Conservation (phyloP, 208 protist species). For the Giardia muris region DNA sequence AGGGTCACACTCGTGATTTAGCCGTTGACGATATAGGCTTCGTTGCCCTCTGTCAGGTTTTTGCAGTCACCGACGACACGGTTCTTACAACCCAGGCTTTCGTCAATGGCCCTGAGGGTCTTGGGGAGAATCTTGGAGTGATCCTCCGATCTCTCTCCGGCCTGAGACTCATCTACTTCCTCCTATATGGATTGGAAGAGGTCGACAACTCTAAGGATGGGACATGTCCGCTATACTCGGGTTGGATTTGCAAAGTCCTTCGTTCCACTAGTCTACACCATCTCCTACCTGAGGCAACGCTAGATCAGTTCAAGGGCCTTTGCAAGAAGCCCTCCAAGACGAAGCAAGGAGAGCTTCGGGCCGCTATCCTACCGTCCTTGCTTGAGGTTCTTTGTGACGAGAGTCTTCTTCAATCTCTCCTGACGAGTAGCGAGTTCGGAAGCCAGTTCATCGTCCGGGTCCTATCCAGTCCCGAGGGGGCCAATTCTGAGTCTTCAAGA, state of each 20-base stretch:
- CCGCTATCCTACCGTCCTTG: background rate
- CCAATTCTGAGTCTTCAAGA: no score
- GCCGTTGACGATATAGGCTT: background rate
- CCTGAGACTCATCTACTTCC: background rate
- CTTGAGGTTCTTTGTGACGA: background rate
- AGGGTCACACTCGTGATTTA: background rate
- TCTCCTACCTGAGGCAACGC: background rate
- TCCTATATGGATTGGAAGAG: conserved; percentile 1
- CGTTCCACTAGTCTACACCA: background rate
- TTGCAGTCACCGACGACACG: background rate
- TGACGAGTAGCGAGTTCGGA: background rate
- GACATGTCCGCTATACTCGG: background rate
- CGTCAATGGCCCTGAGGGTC: background rate
- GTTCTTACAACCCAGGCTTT: background rate
- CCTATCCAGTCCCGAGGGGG: background rate
- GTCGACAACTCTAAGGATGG: background rate
- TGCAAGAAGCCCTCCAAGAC: background rate
- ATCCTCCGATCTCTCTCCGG: background rate
- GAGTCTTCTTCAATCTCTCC: background rate
- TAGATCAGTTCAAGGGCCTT: background rate
- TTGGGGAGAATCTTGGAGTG: background rate
- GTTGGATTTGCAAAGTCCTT: background rate
- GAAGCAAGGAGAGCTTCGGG: background rate
- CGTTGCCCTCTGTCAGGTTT: background rate
- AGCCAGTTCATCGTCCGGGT: background rate